These are phyloP conservation scores for Rosa chinensis DNA, from an alignment of 306 rosid species.

Conservation along the genomic window DNA sequence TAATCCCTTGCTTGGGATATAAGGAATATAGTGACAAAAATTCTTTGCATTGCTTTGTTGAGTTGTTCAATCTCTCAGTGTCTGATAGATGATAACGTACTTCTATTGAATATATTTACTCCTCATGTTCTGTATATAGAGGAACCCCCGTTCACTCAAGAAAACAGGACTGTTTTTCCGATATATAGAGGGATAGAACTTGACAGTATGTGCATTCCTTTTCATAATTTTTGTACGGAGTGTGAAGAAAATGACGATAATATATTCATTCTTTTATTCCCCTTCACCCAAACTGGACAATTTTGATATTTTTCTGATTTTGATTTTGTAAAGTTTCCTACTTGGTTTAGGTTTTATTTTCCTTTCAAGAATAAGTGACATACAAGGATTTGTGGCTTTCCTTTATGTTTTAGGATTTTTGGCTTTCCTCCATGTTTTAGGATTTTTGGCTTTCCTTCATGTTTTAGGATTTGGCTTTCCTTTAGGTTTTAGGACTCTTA, in stretches of 20 bases:
- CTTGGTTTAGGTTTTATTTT: neutral
- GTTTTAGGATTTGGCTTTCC: neutral
- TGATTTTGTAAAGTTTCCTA: neutral
- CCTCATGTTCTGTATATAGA: neutral
- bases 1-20: conserved; percentile 16
- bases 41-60: neutral
- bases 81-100: neutral
- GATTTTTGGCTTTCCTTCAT: neutral
- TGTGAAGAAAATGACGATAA: no score
- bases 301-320: no score
- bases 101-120: neutral
- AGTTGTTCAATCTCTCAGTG: neutral
- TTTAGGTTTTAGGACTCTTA: neutral
- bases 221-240: no score
- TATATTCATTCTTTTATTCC: no score
- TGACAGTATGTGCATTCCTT: no score
- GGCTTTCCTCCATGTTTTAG: no score
- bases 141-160: no score
- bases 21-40: neutral
- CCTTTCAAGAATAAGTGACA: neutral
- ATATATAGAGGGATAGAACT: no score
- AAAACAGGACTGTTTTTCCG: no score
- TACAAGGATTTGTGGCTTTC: no score
- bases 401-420: no score
- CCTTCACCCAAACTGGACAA: no score